Base-by-base conservation (phyloP, 1,284 basidiomycete genomes). In the Rhodotorula sp. region DNA sequence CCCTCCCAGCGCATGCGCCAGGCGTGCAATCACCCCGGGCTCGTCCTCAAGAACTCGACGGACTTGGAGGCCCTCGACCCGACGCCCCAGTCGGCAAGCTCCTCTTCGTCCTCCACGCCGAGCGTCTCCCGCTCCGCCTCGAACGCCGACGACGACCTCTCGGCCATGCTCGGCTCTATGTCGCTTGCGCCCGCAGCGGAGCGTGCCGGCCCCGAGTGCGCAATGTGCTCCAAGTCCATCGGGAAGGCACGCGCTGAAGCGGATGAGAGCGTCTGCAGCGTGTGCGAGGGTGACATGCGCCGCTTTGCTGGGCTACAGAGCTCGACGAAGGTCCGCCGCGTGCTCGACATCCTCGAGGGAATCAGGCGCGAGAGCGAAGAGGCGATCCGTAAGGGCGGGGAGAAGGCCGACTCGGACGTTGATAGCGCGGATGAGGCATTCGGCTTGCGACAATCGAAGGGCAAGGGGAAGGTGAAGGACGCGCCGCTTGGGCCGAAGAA, bases 271-370 rank as follows among this genome's bases (percentile, higher is more conserved):
- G 66, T 57, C 55, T 82, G 81, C 64, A 27, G 27, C 15, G 73
- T 69, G 0, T 82, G 81, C 56, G 41, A 32, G 6, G 56, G 39
- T 19, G 66, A 69, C 10, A 50, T 78, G 4, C 70, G 68, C 22
- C 61, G 58, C 22, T 78, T 77, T 53, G 59, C 55, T 8, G 59
- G 62, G 7, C 41, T 75, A 3, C 58, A 59, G 54, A 63, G 61
- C n/a, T 78, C 76, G 44, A 79, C 94, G n/a, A 99, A 99, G 83
- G 91, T 94, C 67, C 86, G 90, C 58, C 92, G 89, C 86, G 87
- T 94, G 68, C 78, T 97, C 56, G 85, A 90, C 75, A 82, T 97
- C 15, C 83, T 99, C 48, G 79, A 83, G 21, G 85, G 88, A 9
- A 88, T 95, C 66, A 87, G 89, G 53, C 37, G 55, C 32, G 72